Evolutionary conservation across 192 early-diverging fungal genomes (phyloP), one percentile per base, ranked within the genome.

Genomic region (Coemansia furcata): DNA sequence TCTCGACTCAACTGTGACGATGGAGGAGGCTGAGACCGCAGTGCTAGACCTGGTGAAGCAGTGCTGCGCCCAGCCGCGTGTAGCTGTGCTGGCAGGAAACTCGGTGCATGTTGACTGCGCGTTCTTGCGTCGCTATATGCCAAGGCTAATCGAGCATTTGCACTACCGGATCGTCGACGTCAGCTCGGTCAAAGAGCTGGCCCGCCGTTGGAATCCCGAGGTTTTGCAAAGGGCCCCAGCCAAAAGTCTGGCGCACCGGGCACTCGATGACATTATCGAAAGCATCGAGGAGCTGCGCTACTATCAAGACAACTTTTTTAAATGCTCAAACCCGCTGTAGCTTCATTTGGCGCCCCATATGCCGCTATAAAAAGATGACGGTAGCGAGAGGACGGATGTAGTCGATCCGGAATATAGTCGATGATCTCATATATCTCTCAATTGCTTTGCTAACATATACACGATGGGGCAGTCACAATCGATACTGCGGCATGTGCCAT

Each of bases 81-180:
- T 81, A 1, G 94, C 87, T 0, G 85, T 92, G 10, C 80, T 99
- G 30, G 95, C 94, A 2, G 97, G 97, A 17, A 99, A 95, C 84
- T 92, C 92, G 40, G 92, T 98, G 17, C 96, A 99, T 72, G 90
- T 89, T 11, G 97, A 99, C 71, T 89, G 92, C 43, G 86, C 82
- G 59, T 98, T 97, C 49, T 71, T 98, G 63, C 77, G 84, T 35
- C 86, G 89, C 60, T 90, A 91, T 49, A 95, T 96, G 93, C 90
- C 90, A 1, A 58, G 71, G 35, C 64, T 98, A 26, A 83, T 89
- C 6, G 86, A 89, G 0, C 84, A 89, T 58, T 72, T 98, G 68
- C 93, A 95, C 66, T 96, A 98, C 72, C 85, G 95, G 12, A 90
- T 92, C 44, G 76, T 85, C 15, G 97, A 99, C 71, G 97, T 99